Conservation (phyloP, 768 basidiomycete genomes). For the Strobilomyces confusus region DNA sequence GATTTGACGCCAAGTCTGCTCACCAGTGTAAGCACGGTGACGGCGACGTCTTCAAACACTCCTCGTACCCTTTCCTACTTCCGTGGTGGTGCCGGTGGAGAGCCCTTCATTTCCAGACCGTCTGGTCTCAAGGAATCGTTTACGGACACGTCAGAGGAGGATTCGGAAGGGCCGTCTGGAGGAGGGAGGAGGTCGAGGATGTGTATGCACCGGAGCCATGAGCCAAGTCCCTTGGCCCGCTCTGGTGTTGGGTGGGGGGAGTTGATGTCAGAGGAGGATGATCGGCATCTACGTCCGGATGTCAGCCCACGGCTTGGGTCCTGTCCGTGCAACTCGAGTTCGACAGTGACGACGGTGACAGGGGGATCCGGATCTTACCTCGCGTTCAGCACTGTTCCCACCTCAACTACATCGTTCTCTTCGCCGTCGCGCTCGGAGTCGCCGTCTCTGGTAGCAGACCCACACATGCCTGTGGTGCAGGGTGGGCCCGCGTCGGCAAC, state of each 20-base stretch:
- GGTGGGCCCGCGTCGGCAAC: neutral
- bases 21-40: slow-evolving; percentile 13
- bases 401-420: slow-evolving; percentile 11
- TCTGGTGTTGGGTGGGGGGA: neutral
- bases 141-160: slow-evolving; percentile 20
- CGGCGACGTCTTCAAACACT: slow-evolving; percentile 12
- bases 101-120: slow-evolving; percentile 10
- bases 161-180: slow-evolving; percentile 1
- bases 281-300: neutral
- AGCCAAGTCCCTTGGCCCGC: slow-evolving; percentile 7
- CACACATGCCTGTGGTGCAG: neutral
- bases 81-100: slow-evolving; percentile 4
- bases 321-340: slow-evolving; percentile 21
- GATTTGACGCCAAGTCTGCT: slow-evolving; percentile 24
- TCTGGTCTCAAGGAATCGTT: slow-evolving; percentile 21
- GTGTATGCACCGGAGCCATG: slow-evolving; percentile 3
- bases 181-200: neutral
- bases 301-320: neutral
- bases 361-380: slow-evolving; percentile 20
- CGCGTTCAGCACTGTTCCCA: slow-evolving; percentile 19
- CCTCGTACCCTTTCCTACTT: slow-evolving; percentile 7
- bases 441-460: slow-evolving; percentile 4
- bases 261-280: slow-evolving; percentile 9
- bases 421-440: slow-evolving; percentile 18
- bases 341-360: slow-evolving; percentile 20